These are phyloP conservation scores for Lunasporangiospora selenospora DNA, from an alignment of 192 early-diverging fungal genomes.

Conservation along the genomic window DNA sequence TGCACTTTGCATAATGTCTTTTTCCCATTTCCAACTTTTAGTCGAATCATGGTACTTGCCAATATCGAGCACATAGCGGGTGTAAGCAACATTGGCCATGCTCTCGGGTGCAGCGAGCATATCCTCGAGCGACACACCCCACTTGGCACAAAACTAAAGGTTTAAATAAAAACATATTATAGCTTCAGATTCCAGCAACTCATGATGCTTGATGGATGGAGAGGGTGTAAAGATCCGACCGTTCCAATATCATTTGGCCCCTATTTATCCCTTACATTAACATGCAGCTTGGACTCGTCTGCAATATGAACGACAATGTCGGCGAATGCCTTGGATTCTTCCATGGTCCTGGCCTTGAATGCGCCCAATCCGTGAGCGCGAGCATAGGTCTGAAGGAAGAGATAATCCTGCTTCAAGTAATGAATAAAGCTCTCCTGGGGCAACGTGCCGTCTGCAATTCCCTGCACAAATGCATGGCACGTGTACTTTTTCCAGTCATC, in stretches of 20 bases:
- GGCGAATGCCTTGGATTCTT: slow-evolving; percentile 63
- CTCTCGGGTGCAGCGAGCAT: slow-evolving; percentile 75
- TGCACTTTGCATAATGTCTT: no score
- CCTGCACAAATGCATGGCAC: slow-evolving; percentile 76
- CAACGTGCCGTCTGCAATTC: slow-evolving; percentile 78
- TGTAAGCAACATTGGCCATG: slow-evolving; percentile 81
- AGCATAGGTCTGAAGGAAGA: slow-evolving; percentile 82
- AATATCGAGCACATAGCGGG: slow-evolving; percentile 82
- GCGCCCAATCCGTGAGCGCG: slow-evolving; percentile 76
- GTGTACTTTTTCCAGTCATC: slow-evolving; percentile 70
- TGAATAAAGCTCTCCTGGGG: slow-evolving; percentile 72
- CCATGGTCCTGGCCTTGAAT: slow-evolving; percentile 68
- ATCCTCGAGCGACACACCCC: slow-evolving; percentile 76
- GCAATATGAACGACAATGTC: slow-evolving; percentile 71
- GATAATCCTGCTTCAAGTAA: slow-evolving; percentile 87
- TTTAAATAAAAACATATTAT: no score
- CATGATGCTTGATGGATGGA: no score
- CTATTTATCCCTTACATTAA: slow-evolving; percentile 64
- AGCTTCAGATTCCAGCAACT: no score
- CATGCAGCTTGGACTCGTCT: slow-evolving; percentile 70
- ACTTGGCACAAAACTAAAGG: slow-evolving; percentile 68
- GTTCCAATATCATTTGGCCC: no score
- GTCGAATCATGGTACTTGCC: slow-evolving; percentile 37
- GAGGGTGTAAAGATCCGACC: no score
- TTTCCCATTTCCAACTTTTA: neutral